A percentile compares a stretch with the other conserved stretches of the same genome.
Conservation (phyloP, 805 yeast genomes). For the Cyberlindnera mycetangii region DNA sequence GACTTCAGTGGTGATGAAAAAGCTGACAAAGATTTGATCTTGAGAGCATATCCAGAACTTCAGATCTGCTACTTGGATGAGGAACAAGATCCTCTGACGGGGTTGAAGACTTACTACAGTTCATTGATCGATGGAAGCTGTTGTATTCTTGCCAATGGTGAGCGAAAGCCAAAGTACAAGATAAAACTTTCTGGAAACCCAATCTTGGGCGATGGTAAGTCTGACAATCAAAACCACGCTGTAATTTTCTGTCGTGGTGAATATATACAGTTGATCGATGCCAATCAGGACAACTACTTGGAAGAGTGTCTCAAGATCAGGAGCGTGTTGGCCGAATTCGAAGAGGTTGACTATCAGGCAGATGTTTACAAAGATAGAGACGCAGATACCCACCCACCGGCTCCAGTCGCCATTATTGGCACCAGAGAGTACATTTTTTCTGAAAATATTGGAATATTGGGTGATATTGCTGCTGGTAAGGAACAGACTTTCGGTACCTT, state of each 20-base stretch:
- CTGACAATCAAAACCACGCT: conserved; percentile 80
- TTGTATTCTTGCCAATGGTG: conserved; percentile 54
- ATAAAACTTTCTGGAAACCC: conserved; percentile 76
- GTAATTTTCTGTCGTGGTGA: conserved; percentile 76
- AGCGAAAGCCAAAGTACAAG: conserved; percentile 58
- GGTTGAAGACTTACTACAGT: conserved; percentile 51
- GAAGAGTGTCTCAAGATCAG: conserved; percentile 79
- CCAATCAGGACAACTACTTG: conserved; percentile 78
- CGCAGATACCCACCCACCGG: conserved; percentile 50
- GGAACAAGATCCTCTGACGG: conserved; percentile 35
- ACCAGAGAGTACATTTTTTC: conserved; percentile 90
- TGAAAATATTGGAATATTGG: conserved; percentile 76
- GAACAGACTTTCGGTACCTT: conserved; percentile 87
- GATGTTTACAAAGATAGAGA: conserved; percentile 1
- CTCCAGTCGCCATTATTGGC: conserved; percentile 79
- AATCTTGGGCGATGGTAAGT: conserved; percentile 79
- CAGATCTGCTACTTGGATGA: conserved; percentile 62
- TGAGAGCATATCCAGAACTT: conserved; percentile 65
- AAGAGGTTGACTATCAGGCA: conserved; percentile 38
- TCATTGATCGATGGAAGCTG: conserved; percentile 71
- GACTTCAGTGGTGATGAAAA: conserved; percentile 54
- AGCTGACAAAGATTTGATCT: conserved; percentile 54
- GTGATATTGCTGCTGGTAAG: conserved; percentile 88
- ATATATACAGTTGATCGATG: conserved; percentile 76
- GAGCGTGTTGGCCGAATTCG: conserved; percentile 73